Evolutionary conservation across 768 basidiomycete species (phyloP).

Genomic region (Hortiboletus campestris): DNA sequence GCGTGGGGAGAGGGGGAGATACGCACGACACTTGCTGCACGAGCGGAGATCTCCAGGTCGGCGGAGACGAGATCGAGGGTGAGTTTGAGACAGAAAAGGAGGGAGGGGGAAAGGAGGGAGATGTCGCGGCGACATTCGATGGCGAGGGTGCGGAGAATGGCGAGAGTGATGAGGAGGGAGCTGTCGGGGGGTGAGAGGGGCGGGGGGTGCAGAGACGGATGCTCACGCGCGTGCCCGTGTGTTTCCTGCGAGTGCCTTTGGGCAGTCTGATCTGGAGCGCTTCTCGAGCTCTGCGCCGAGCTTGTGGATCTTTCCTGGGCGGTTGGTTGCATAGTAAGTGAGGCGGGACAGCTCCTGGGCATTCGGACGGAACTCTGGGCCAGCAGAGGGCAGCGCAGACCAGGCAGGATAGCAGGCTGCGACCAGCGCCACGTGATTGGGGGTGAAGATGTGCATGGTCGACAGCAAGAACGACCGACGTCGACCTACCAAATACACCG

Average conservation of each 20-base stretch:
- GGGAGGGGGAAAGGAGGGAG: slow-evolving; percentile 64
- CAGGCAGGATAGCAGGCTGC: slow-evolving; percentile 84
- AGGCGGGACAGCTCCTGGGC: slow-evolving; percentile 82
- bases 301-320: slow-evolving; percentile 77
- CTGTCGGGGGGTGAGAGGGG: slow-evolving; percentile 35
- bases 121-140: slow-evolving; percentile 87
- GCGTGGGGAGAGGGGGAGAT: not conserved
- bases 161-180: slow-evolving; percentile 76
- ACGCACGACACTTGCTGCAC: slow-evolving; percentile 79
- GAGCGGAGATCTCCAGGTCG: slow-evolving; percentile 75
- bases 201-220: not conserved
- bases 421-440: slow-evolving; percentile 81
- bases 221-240: slow-evolving; percentile 77
- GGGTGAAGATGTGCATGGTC: slow-evolving; percentile 63
- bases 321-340: slow-evolving; percentile 84
- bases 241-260: slow-evolving; percentile 70
- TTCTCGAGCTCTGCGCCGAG: slow-evolving; percentile 77
- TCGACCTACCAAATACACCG: not conserved
- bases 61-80: slow-evolving; percentile 52
- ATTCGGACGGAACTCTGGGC: slow-evolving; percentile 77
- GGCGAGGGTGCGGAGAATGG: slow-evolving; percentile 77
- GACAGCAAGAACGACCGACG: no score
- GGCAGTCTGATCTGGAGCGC: slow-evolving; percentile 58
- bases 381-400: slow-evolving; percentile 69
- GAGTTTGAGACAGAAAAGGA: slow-evolving; percentile 62